Evolutionary conservation across 371 early-diverging fungal species (phyloP).

Genomic region (Mucor piriformis): DNA sequence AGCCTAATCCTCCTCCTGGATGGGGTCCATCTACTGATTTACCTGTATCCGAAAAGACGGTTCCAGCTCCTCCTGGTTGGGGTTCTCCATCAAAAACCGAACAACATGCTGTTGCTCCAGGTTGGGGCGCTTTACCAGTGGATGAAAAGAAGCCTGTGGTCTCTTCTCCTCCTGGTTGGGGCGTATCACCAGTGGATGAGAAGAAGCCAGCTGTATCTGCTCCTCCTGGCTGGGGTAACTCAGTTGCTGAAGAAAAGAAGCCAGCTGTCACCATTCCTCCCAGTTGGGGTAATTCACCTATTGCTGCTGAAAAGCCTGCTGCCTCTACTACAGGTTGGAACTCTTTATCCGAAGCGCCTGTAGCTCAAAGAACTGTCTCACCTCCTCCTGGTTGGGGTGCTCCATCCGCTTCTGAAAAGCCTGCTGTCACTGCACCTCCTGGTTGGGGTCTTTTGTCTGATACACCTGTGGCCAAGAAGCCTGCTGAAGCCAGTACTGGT

Average conservation of each 20-base stretch:
- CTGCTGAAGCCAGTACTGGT: background rate
- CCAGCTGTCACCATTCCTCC: background rate
- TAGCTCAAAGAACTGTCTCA: background rate
- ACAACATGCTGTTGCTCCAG: background rate
- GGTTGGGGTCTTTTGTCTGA: background rate
- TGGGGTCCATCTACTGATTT: background rate
- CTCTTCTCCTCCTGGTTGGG: constrained; percentile 4
- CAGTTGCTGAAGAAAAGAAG: background rate
- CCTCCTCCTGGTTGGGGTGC: background rate
- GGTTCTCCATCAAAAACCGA: background rate
- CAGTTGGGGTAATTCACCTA: background rate
- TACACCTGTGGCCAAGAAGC: background rate
- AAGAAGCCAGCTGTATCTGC: background rate
- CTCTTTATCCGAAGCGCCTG: background rate
- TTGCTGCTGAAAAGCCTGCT: background rate
- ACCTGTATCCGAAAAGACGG: background rate
- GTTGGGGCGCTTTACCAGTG: no score
- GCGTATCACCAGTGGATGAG: background rate
- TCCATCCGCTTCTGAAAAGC: background rate
- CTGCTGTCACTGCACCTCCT: constrained; percentile 1
- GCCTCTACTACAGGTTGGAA: background rate
- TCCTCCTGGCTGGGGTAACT: background rate
- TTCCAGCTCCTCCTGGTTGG: background rate
- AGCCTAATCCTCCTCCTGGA: background rate
- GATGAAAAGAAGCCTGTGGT: background rate